Evolutionary conservation across 768 basidiomycete genomes (phyloP).

Genomic region (Termitomyces sp.): DNA sequence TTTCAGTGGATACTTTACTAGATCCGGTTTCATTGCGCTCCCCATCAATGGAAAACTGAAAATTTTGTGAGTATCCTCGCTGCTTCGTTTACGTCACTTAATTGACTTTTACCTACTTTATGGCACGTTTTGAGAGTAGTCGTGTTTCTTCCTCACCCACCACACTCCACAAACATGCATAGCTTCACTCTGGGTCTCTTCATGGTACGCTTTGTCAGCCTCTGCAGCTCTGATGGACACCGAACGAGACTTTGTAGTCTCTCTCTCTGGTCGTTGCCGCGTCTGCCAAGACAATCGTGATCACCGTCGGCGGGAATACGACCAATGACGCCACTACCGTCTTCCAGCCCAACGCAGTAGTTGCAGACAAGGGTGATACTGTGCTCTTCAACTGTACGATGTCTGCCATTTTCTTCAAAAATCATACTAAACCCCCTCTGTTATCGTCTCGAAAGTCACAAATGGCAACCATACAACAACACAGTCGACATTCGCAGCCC

Average conservation of each 20-base stretch:
- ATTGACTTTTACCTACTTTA: background rate
- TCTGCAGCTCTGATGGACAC: background rate
- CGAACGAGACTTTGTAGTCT: background rate
- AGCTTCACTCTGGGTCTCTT: constrained; percentile 1
- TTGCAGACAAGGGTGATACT: constrained; percentile 38
- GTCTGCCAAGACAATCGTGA: constrained; percentile 33
- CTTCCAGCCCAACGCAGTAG: constrained; percentile 41
- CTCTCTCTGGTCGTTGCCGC: background rate
- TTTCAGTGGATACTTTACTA: background rate
- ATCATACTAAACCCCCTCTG: background rate
- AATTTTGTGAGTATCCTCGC: background rate
- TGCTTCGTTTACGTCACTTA: constrained; percentile 3
- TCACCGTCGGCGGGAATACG: constrained; percentile 42
- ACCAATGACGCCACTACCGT: constrained; percentile 35
- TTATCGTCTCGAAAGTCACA: constrained; percentile 31
- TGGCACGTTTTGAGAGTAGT: background rate
- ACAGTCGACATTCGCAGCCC: constrained; percentile 48
- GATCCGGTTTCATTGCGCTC: background rate
- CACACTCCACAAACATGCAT: background rate
- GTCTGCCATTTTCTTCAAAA: background rate
- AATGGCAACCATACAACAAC: constrained; percentile 48
- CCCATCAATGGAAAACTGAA: background rate
- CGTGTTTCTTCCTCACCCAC: background rate
- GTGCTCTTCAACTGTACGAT: constrained; percentile 52
- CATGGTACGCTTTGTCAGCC: background rate